Conservation (phyloP, 331 rosid genomes). For the Rhamnella rubrinervis region DNA sequence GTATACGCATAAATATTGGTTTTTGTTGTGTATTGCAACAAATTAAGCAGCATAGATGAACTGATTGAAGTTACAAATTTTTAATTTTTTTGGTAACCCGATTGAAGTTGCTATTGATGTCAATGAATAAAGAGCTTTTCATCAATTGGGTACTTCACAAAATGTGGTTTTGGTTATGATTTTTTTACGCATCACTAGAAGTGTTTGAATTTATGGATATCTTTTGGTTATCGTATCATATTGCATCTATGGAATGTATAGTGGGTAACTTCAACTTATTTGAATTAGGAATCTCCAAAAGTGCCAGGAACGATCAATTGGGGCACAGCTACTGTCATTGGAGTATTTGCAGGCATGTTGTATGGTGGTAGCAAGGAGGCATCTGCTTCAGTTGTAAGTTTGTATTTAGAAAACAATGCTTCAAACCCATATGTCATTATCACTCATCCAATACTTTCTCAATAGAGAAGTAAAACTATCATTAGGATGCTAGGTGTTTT, state of each 20-base stretch:
- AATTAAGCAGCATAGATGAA: no score
- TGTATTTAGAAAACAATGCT: slow-evolving; percentile 20
- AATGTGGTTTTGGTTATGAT: no score
- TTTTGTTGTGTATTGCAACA: no score
- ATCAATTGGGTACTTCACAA: no score
- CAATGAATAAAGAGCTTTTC: no score
- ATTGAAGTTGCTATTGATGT: no score
- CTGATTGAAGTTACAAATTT: no score
- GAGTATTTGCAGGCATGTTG: slow-evolving; percentile 86
- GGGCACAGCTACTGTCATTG: slow-evolving; percentile 86
- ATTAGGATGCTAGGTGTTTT: background rate
- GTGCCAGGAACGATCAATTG: slow-evolving; percentile 74
- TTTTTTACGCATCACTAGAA: no score
- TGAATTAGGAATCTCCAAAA: slow-evolving; percentile 51
- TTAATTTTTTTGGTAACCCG: no score
- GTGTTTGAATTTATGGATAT: background rate
- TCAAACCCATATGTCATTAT: background rate
- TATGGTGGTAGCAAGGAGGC: slow-evolving; percentile 99
- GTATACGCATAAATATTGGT: background rate
- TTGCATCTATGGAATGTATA: background rate
- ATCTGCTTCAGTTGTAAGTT: slow-evolving; percentile 86
- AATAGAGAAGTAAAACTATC: background rate
- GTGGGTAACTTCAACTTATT: slow-evolving; percentile 12
- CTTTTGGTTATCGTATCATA: background rate
- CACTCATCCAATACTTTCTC: background rate